Conservation (phyloP, 2,329 filamentous ascomycete species). For the Pyricularia pennisetigena region DNA sequence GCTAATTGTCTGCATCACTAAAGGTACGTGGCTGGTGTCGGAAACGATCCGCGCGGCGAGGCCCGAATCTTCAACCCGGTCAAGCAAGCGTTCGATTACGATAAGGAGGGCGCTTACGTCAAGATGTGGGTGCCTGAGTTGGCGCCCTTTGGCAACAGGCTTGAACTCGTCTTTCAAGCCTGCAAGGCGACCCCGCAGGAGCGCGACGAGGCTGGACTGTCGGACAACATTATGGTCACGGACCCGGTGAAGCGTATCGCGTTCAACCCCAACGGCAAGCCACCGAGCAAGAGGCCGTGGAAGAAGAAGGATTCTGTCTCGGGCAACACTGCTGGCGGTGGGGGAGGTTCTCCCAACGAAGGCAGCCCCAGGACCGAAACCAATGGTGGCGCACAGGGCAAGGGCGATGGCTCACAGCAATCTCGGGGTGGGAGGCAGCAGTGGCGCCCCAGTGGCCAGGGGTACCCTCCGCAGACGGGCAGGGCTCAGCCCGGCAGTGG, state of each 20-base stretch:
- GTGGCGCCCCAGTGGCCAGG: background rate
- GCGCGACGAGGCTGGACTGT: conserved; percentile 45
- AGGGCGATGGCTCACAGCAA: background rate
- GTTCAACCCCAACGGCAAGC: conserved; percentile 47
- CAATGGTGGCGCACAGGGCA: background rate
- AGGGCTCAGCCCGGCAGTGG: background rate
- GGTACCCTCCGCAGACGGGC: background rate
- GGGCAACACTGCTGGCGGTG: background rate
- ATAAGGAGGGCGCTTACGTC: conserved; percentile 59
- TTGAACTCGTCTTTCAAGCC: conserved; percentile 57
- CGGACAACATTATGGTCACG: conserved; percentile 54
- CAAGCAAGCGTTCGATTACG: conserved; percentile 72
- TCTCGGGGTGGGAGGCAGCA: background rate
- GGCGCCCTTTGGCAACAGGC: conserved; percentile 32
- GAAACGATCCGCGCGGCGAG: conserved; percentile 65
- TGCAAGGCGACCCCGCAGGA: conserved; percentile 54
- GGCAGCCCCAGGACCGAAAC: conserved; percentile 10
- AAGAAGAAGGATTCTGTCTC: background rate
- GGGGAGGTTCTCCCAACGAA: background rate
- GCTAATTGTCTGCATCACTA: background rate
- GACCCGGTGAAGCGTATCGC: conserved; percentile 56
- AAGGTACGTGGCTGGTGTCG: conserved; percentile 62
- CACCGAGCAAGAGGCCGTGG: conserved; percentile 15
- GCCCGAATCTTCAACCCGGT: conserved; percentile 72
- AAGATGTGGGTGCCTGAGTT: conserved; percentile 66